phyloP scores from a whole-genome alignment of 2,329 filamentous ascomycete genomes.

The Spiromastix sp. region DNA sequence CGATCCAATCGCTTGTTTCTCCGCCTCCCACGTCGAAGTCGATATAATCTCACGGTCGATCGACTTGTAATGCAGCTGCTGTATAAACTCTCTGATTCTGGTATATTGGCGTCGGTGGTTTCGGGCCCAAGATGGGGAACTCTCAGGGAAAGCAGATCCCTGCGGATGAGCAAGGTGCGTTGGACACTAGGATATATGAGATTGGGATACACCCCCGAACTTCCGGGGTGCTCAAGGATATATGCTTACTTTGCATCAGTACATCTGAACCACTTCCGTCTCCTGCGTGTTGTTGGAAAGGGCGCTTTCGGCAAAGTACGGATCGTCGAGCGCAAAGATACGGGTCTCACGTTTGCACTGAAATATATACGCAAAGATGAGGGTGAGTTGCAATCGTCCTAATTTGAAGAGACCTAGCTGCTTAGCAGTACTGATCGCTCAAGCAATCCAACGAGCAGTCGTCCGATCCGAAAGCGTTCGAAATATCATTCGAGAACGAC shows the following conservation, averaged over 20 bases:
- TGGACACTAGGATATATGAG: too few relatives aligned
- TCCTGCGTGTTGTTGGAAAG: conserved; percentile 90
- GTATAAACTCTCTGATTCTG: conserved; percentile 1
- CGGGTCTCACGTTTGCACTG: conserved; percentile 81
- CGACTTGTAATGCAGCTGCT: too few relatives aligned
- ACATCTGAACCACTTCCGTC: conserved; percentile 93
- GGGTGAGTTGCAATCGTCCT: conserved; percentile 43
- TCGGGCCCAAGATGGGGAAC: conserved; percentile 64
- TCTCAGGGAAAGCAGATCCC: conserved; percentile 88
- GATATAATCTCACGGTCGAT: too few relatives aligned
- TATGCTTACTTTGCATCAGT: conserved; percentile 42
- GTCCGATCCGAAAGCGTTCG: conserved; percentile 95
- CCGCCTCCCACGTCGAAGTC: too few relatives aligned
- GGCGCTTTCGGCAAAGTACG: conserved; percentile 98
- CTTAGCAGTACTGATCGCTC: too few relatives aligned
- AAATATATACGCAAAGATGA: conserved; percentile 99
- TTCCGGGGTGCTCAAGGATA: neutral
- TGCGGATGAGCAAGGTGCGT: conserved; percentile 82
- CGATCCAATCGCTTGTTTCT: too few relatives aligned
- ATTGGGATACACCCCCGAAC: too few relatives aligned
- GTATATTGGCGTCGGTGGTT: conserved; percentile 7
- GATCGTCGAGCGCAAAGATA: conserved; percentile 97
- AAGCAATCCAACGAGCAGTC: too few relatives aligned
- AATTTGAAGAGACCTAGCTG: too few relatives aligned
- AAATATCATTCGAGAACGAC: conserved; percentile 93